A percentile compares a stretch with the other conserved stretches of the same genome.
Conservation (phyloP, 75 land plant species). For the Pseudotsuga menziesii region DNA sequence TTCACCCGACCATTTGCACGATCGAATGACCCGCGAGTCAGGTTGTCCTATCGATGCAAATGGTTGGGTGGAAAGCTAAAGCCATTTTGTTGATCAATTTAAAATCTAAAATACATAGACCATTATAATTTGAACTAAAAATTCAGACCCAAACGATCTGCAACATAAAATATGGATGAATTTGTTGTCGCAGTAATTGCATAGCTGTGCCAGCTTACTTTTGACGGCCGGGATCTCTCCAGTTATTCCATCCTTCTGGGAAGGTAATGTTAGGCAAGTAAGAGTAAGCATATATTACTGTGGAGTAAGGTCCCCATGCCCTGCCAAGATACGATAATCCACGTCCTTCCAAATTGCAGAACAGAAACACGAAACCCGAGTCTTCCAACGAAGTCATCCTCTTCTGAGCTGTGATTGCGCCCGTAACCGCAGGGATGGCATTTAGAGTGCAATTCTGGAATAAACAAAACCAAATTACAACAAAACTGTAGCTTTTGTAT, state of each 20-base stretch:
- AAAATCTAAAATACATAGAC: no score
- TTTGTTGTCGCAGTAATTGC: no score
- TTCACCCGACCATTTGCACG: no score
- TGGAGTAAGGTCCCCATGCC: constrained; percentile 73
- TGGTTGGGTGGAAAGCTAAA: no score
- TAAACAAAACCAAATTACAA: constrained; percentile 1
- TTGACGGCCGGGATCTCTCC: constrained; percentile 24
- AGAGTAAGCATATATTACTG: constrained; percentile 51
- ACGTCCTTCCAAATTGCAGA: constrained; percentile 49
- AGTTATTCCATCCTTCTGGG: constrained; percentile 67
- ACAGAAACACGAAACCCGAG: constrained; percentile 62
- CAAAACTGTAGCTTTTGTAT: neutral
- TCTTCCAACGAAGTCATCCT: constrained; percentile 28
- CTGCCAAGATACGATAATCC: constrained; percentile 9
- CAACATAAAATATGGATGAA: no score
- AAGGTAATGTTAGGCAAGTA: constrained; percentile 44
- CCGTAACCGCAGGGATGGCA: constrained; percentile 28
- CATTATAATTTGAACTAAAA: no score
- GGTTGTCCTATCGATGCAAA: no score
- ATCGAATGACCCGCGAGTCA: no score
- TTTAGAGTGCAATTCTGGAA: constrained; percentile 57
- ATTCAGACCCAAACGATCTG: no score
- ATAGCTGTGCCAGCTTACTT: constrained; percentile 19
- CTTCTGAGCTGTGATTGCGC: constrained; percentile 63
- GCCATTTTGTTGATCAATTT: no score